Evolutionary conservation across 441 rosid species (phyloP).

Genomic region (Populus tomentosa): DNA sequence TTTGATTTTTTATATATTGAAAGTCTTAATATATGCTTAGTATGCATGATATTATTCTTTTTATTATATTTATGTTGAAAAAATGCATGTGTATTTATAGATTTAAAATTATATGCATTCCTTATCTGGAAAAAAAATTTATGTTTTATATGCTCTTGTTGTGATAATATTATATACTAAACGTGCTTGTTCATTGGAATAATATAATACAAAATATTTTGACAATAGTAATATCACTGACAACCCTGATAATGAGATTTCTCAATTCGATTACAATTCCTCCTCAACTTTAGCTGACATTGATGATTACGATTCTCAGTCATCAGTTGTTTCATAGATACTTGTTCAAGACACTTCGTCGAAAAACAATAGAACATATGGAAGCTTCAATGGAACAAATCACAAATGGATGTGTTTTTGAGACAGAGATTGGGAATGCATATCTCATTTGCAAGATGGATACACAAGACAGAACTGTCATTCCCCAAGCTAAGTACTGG

Average conservation of each 20-base stretch:
- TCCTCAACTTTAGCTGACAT: slow-evolving; percentile 29
- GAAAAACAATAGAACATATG: slow-evolving; percentile 27
- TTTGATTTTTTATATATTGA: too few relatives aligned
- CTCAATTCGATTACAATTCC: slow-evolving; percentile 12
- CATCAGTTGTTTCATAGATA: slow-evolving; percentile 49
- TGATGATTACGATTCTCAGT: slow-evolving; percentile 47
- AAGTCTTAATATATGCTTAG: too few relatives aligned
- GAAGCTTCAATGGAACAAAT: slow-evolving; percentile 28
- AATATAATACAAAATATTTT: too few relatives aligned
- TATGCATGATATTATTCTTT: too few relatives aligned
- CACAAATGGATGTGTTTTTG: slow-evolving; percentile 25
- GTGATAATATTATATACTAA: too few relatives aligned
- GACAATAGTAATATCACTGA: neutral
- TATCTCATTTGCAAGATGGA: slow-evolving; percentile 11
- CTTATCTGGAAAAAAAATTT: slow-evolving; percentile 9
- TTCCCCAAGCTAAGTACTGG: slow-evolving; percentile 21
- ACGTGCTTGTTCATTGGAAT: too few relatives aligned
- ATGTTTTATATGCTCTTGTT: too few relatives aligned
- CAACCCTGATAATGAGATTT: slow-evolving; percentile 8
- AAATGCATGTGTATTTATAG: neutral
- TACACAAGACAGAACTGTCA: slow-evolving; percentile 2
- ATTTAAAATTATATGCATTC: neutral
- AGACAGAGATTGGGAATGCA: slow-evolving; percentile 26
- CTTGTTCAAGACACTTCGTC: slow-evolving; percentile 26
- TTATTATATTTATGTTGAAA: too few relatives aligned